Base-by-base conservation (phyloP, 192 early-diverging fungal species). In the Coemansia sp. region DNA sequence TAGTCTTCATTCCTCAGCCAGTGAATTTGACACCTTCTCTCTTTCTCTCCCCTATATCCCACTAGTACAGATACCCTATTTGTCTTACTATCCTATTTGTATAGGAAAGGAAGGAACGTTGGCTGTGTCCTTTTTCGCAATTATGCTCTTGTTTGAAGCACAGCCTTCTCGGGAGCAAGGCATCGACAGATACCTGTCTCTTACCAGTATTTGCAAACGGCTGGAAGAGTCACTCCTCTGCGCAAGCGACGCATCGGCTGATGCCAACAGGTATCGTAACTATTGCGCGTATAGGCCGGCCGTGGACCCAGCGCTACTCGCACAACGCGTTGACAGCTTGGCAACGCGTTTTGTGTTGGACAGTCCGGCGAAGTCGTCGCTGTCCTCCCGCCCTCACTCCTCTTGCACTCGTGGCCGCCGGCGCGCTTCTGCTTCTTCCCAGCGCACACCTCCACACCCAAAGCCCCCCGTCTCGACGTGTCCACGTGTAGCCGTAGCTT, bases 81-180 rank as follows among this genome's bases (percentile, higher is more conserved):
- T 30, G 3, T 30, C 30, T 30, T 30, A 30, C 3, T 30, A 30
- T 14, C 39, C 12, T 41, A 12, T 41, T 41, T 1, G 0, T 12
- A 41, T 8, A 46, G 6, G 44, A 46, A 18, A 46, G 44, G 44
- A 46, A 46, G 14, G 44, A 30, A 3, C 30, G 30, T 30, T 30
- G 30, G 30, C 44, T 1, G 18, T 14, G 5, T 46, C 5, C 18
- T 5, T 23, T 24, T 52, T 24, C 49, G 9, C 49, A 52, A 8
- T 15, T 21, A 64, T 64, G 48, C 43, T 64, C 33, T 53, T 44
- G 21, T 26, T 63, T 63, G 45, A 63, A 21, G 26, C 44, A 49
- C 39, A 8, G 39, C 49, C 49, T 26, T 52, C 23, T 52, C 23
- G 20, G 21, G 49, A 52, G 23, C 49, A 21, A 26, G 23, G 23